Conservation (phyloP, 768 basidiomycete species). For the Multifurca ochricompacta region DNA sequence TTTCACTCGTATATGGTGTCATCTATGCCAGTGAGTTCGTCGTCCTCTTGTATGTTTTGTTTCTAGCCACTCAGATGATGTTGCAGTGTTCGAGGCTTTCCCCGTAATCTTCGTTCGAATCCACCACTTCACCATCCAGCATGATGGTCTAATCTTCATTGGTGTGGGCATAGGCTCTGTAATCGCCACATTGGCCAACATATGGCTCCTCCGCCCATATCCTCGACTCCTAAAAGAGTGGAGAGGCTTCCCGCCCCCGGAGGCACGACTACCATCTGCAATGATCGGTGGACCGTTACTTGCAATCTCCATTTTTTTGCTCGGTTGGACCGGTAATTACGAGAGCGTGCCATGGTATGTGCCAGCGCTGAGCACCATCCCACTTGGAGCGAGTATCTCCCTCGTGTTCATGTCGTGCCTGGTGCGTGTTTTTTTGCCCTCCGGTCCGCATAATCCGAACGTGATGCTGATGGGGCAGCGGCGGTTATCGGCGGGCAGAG, state of each 20-base stretch:
- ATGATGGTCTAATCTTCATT: conserved; percentile 7
- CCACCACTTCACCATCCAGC: not conserved
- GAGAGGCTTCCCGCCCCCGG: conserved; percentile 13
- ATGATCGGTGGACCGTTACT: not conserved
- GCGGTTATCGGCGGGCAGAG: not conserved
- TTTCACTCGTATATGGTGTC: conserved; percentile 15
- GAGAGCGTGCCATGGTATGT: too few species aligned
- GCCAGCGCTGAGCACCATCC: conserved; percentile 4
- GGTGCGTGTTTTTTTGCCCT: not conserved
- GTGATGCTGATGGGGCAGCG: not conserved
- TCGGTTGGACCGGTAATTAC: conserved; percentile 14
- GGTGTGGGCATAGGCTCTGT: conserved; percentile 6
- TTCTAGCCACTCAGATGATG: not conserved
- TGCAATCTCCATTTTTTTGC: conserved; percentile 2
- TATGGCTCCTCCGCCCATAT: not conserved
- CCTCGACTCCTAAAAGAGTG: conserved; percentile 4
- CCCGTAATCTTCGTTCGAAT: conserved; percentile 5
- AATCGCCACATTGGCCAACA: not conserved
- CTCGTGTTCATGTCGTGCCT: conserved; percentile 10
- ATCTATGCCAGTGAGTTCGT: conserved; percentile 13
- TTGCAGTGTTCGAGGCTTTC: conserved; percentile 9
- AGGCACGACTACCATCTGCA: not conserved
- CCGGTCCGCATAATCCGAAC: not conserved
- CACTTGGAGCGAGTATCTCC: not conserved
- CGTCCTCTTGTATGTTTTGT: not conserved